Conservation (phyloP, 2,329 filamentous ascomycete species). For the Alternaria gansuensis region DNA sequence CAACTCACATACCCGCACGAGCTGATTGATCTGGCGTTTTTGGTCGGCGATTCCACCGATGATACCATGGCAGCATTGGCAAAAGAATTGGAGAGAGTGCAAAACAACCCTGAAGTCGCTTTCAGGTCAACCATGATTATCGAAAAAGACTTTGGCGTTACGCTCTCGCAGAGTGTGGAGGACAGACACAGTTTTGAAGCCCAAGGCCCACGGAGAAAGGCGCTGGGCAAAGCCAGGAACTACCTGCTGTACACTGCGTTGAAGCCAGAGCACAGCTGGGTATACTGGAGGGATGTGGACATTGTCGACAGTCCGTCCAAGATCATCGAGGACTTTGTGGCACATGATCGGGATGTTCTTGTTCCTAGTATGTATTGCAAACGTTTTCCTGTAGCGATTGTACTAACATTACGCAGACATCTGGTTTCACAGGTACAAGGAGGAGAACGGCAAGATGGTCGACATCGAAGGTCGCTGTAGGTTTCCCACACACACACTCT, state of each 20-base stretch:
- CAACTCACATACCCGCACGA: slow-evolving; percentile 93
- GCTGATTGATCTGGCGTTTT: slow-evolving; percentile 92
- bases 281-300: slow-evolving; percentile 98
- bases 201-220: slow-evolving; percentile 88
- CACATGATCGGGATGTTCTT: slow-evolving; percentile 89
- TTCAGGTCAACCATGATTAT: slow-evolving; percentile 87
- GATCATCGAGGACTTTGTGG: slow-evolving; percentile 94
- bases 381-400: neutral
- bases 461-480: slow-evolving; percentile 96
- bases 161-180: slow-evolving; percentile 78
- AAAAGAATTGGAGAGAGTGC: slow-evolving; percentile 85
- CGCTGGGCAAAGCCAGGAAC: slow-evolving; percentile 89
- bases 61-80: slow-evolving; percentile 89
- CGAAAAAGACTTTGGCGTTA: slow-evolving; percentile 87
- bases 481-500: slow-evolving; percentile 39
- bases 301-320: slow-evolving; percentile 87
- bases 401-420: slow-evolving; percentile 70
- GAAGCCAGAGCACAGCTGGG: slow-evolving; percentile 96
- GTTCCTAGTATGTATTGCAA: slow-evolving; percentile 80
- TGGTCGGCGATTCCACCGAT: slow-evolving; percentile 90
- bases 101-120: slow-evolving; percentile 78
- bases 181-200: slow-evolving; percentile 86
- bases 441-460: slow-evolving; percentile 65
- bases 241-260: slow-evolving; percentile 85
- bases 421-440: slow-evolving; percentile 91